Base-by-base conservation (phyloP, 108 stramenopile species). In the Cyclotella choctawhatcheeana region DNA sequence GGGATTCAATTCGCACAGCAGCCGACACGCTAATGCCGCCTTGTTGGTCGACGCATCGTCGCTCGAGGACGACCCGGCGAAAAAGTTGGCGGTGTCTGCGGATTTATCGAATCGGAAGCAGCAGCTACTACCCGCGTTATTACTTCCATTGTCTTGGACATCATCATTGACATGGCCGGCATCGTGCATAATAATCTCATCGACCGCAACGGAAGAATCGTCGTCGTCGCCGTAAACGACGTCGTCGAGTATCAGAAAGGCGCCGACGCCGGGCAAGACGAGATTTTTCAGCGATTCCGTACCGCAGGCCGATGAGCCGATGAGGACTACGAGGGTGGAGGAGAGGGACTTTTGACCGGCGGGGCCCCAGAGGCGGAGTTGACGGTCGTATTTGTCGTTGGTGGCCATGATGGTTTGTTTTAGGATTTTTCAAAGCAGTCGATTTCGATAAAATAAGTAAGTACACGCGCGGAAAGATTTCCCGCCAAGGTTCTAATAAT, bases 201-300 rank as follows among this genome's bases (percentile, higher is more conserved):
- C 60, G 4, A 21, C 60, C 1, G 17, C 25, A 1, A 7, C 45
- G 0, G 2, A 5, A 26, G 3, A 16, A n/a, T 20, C 59, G 20
- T 60, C 59, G 40, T 40, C 5, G 35, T 20, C 59, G 20, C 43
- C 59, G 40, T 40, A 40, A 18, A 40, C 44, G 45, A 30, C 63
- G 4, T 86, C 95, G 77, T 99, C 99, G 16, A 99, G 63, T 31
- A 98, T 78, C 55, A 87, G 78, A 74, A 99, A 92, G 31, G 79
- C 73, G 12, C 98, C 98, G n/a, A 99, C 82, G 29, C 99, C 99
- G 16, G 99, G 99, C 48, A 99, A 62, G 8, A 98, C 97, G 5
- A 99, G 82, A 84, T 99, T 99, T 76, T 99, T 99, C 44, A 99
- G 84, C 0, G 97, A 94, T 83, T 99, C 98, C 6, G 98, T 97